Evolutionary conservation across 169 alveolate species (phyloP).

Genomic region (Fabrea salina): DNA sequence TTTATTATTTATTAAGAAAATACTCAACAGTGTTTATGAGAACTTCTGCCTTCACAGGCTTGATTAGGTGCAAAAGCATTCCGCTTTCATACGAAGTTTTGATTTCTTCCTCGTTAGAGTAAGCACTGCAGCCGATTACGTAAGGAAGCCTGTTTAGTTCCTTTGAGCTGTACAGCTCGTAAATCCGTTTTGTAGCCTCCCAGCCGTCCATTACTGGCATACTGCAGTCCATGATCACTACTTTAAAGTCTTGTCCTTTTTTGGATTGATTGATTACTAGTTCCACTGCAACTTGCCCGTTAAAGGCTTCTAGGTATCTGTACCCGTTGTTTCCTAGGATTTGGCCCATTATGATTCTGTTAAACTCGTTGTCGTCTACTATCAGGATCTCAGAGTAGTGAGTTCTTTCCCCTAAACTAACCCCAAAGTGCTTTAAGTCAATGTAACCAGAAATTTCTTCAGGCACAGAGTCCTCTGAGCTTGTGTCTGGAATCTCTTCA

Average conservation of each 20-base stretch:
- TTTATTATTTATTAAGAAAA: too few relatives aligned
- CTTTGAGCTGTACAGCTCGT: neutral
- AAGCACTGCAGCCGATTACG: neutral
- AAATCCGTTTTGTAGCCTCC: conserved; percentile 13
- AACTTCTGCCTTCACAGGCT: too few relatives aligned
- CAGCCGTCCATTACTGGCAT: conserved; percentile 31
- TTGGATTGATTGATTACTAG: neutral
- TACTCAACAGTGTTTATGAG: too few relatives aligned
- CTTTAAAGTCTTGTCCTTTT: neutral
- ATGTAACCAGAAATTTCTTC: too few relatives aligned
- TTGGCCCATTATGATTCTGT: neutral
- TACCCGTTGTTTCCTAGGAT: neutral
- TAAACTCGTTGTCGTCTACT: neutral
- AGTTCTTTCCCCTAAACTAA: too few relatives aligned
- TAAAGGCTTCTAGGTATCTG: neutral
- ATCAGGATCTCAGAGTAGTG: neutral
- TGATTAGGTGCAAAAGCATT: neutral
- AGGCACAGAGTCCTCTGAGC: too few relatives aligned
- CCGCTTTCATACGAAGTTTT: neutral
- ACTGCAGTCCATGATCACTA: conserved; percentile 1
- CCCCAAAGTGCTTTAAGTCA: too few relatives aligned
- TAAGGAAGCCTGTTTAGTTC: neutral
- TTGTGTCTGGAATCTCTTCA: too few relatives aligned
- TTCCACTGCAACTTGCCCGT: neutral
- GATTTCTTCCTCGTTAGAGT: neutral